Evolutionary conservation across 371 early-diverging fungal genomes (phyloP), one percentile per base, ranked within the genome.

Genomic region (Funneliformis caledonium): DNA sequence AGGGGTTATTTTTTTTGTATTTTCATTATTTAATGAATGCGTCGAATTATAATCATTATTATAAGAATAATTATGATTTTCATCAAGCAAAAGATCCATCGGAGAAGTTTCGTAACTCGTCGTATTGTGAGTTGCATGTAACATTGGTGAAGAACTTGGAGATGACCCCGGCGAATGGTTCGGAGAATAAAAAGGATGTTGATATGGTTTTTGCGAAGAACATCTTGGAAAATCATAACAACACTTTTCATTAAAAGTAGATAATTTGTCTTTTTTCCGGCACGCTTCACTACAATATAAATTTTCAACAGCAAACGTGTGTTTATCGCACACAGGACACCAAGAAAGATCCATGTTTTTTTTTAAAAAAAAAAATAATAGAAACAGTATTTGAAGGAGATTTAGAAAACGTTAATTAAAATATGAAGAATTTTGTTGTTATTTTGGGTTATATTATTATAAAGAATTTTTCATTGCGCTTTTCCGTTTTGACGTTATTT

Each of bases 211-310:
- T 52, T 14, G 47, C 11, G 22, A 33, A 9, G 73, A 72, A 48
- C 22, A 72, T 75, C 59, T 74, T n/a, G 76, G 37, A n/a, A 61
- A 75, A 16, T 75, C 42, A 22, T 62, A 75, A 50, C 8, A 52
- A 22, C 45, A 22, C 7, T 72, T 47, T n/a, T 48, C 48, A 45
- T 43, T 69, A 19, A n/a, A 42, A 4, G 43, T 10, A 7, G 60
- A 22, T 14, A 10, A 61, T 37, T 19, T 42, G n/a, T 75, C 76
- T 61, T 75, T 75, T 22, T 42, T 22, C 43, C 37, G 22, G 61
- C 76, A 75, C 12, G 61, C 56, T 61, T 75, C 76, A 37, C 76
- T 75, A 59, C 76, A 75, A 22, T 75, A 75, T 75, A 75, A 42
- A 43, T 75, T 75, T 43, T 75, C 61, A 7, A 75, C 7, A 9